Base-by-base conservation (phyloP, 169 alveolate genomes). In the Plasmodium berghei region DNA sequence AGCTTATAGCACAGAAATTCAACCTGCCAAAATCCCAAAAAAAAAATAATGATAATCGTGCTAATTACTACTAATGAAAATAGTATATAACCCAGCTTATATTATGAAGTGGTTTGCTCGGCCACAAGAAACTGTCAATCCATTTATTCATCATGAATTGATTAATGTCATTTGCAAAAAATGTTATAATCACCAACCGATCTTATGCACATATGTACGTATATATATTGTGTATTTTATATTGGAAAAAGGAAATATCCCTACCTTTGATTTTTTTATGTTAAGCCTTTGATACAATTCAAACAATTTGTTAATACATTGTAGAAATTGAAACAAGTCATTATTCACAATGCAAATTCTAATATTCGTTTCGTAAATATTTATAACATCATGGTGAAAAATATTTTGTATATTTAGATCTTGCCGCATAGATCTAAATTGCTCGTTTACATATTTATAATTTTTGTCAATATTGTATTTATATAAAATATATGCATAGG, bases 241-340 rank as follows among this genome's bases (percentile, higher is more conserved):
- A 9, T 52, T 6, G 6, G 1, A 52, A 9, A 14, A 14, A 40
- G 24, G 14, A 2, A 42, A 9, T 9, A 49, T 12, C 24, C 10
- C 20, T 72, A 72, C 87, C 75, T 72, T 85, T 2, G 86, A 85
- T 61, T 85, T 85, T 34, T 80, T 96, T 61, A 94, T 87, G 52
- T 92, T 48, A 5, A 95, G 96, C 61, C 86, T 72, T 26, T 91
- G 87, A 55, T 95, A 95, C 40, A 97, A 88, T 61, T 97, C 96
- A 54, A 89, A 92, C 22, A 98, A 95, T 75, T 97, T 97, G 52
- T 98, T 97, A 73, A 97, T 98, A 85, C 99, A 98, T 85, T 97
- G 98, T 87, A 97, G 96, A 70, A 97, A 98, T 73, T 98, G 98
- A 63, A 96, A 98, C 45, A 98, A 87, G 93, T 98, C 99, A 22